Conservation (phyloP, 306 rosid species). For the Sophora flavescens region DNA sequence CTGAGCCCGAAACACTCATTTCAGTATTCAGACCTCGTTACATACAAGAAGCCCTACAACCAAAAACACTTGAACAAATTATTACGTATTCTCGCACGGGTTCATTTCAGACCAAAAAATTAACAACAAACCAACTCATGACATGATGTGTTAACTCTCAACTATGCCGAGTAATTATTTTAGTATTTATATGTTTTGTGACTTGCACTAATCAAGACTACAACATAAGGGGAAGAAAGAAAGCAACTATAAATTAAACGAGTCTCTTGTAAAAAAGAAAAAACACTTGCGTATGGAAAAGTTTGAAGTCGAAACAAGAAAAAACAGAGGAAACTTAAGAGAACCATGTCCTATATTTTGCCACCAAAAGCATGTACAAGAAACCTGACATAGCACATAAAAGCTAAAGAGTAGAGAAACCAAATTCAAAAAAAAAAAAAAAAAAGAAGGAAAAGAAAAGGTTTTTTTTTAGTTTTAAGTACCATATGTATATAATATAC, state of each 20-base stretch:
- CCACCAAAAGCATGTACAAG: conserved; percentile 46
- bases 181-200: background rate
- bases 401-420: background rate
- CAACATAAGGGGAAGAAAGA: background rate
- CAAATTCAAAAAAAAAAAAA: background rate
- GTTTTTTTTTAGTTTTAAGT: background rate
- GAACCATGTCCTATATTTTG: conserved; percentile 1
- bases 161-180: no score
- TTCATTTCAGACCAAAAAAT: no score
- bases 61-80: background rate
- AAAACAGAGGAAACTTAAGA: background rate
- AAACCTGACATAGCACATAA: background rate
- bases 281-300: background rate
- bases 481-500: background rate
- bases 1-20: no score
- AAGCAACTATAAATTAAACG: background rate
- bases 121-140: no score
- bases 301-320: background rate
- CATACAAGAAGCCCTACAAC: background rate
- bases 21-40: background rate
- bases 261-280: background rate
- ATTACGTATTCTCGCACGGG: no score
- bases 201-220: background rate
- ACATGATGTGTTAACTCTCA: no score
- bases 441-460: background rate